Conservation (phyloP, 257 asterid species). For the Rauvolfia tetraphylla region DNA sequence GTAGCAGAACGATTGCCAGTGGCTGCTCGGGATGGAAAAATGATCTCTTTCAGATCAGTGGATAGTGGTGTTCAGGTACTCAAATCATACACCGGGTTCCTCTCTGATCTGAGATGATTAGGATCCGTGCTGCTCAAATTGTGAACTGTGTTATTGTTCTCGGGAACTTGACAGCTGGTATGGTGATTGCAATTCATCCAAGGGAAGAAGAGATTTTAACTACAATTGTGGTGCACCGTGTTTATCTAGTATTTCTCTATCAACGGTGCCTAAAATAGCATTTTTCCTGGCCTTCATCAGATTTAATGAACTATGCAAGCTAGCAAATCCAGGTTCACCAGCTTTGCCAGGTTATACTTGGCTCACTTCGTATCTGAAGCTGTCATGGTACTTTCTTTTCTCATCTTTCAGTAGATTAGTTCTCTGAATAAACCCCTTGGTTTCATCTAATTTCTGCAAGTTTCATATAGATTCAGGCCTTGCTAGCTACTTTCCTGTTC, state of each 20-base stretch:
- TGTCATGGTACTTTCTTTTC: not conserved
- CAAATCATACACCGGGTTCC: not conserved
- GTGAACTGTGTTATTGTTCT: not conserved
- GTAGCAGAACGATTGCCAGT: not conserved
- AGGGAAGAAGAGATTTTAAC: not conserved
- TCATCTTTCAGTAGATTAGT: not conserved
- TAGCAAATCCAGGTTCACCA: not conserved
- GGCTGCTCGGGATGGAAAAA: not conserved
- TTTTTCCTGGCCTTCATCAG: not conserved
- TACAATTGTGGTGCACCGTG: not conserved
- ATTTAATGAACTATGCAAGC: not conserved
- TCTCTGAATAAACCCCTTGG: not conserved
- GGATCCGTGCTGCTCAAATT: not conserved
- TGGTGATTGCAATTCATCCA: not conserved
- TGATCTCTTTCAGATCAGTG: not conserved
- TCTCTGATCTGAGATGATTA: not conserved
- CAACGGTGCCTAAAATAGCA: not conserved
- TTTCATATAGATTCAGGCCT: not conserved
- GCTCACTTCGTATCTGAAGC: not conserved
- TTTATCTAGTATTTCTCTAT: not conserved
- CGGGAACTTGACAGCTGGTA: not conserved
- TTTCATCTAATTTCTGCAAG: not conserved
- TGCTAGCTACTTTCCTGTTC: not conserved
- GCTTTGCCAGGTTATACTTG: not conserved
- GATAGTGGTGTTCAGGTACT: not conserved